Base-by-base conservation (phyloP, 179 eudicot genomes). In the Silene noctiflora region DNA sequence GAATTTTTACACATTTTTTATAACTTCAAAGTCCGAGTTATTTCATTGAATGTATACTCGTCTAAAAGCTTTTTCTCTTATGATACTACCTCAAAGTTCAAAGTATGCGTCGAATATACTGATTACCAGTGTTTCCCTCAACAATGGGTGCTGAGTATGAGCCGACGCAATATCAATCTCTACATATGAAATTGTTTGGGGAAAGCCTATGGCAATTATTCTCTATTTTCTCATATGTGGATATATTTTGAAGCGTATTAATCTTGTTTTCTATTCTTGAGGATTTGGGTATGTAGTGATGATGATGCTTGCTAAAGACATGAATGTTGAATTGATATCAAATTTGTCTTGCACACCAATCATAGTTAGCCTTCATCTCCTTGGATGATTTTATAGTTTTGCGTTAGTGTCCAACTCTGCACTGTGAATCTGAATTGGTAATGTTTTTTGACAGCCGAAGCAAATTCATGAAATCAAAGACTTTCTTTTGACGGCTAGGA, bases 381-480 rank as follows among this genome's bases (percentile, higher is more conserved):
- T 12, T 14, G 2, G n/a, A 25, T 14, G 27, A 3, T 64, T 1
- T 14, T 64, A 5, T 66, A 9, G 5, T 16, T 11, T 60, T 19
- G 39, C 64, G 24, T 27, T 1, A 31, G 11, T 67, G 16, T 33
- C 24, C 53, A 1, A 63, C 33, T 20, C 0, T 6, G 29, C 59
- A 1, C 25, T 64, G 68, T 62, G 20, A 27, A n/a, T 66, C 10
- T 66, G 19, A 66, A 66, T 17, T 0, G 6, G 12, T 33, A 1
- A 6, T 33, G 55, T 42, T 5, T 3, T 48, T 74, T 19, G 1
- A 31, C 78, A 85, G 88, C 86, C 86, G 44, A 85, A 85, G 83
- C 88, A 85, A 67, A 85, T 85, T 71, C 84, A 85, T 33, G 88
- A 85, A 73, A 85, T 85, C 81, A 85, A 85, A 83, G 88, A 85